Evolutionary conservation across 2,329 filamentous ascomycete genomes (phyloP), one percentile per base, ranked within the genome.

Genomic region (Lanzia echinophila): DNA sequence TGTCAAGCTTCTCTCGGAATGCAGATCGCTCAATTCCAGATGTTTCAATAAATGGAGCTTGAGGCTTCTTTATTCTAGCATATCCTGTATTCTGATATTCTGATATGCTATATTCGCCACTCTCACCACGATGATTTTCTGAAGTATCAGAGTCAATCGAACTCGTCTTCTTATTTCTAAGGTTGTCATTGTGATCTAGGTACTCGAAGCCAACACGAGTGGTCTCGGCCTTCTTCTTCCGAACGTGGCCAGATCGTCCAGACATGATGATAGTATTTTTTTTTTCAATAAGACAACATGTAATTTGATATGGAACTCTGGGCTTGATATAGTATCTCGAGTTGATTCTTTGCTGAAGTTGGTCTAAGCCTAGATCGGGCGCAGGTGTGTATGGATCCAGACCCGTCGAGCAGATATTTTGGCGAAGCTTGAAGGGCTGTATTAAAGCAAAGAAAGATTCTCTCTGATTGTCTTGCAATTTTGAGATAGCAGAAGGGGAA

Each of bases 221-320:
- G 36, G 72, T 70, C 51, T 79, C 73, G 0, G 73, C 77, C 57
- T 77, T 79, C 68, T 79, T 79, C 64, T 80, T 80, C 62, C 78
- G 76, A 62, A 78, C 78, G 58, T 78, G 73, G 28, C 78, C 78
- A 65, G 78, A 80, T 47, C 78, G 71, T 57, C 77, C 78, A 5
- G 78, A 81, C 78, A 81, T 81, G 59, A 24, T 64, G 39, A 19
- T 1, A 10, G 17, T 41, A 20, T 8, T 22, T 15, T 17, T 41
- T 10, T 2, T 8, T n/a, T 22, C 19, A 41, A 41, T 22, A 12
- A 19, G 8, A 10, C 17, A 41, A 41, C 38, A 41, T 41, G 17
- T 11, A 20, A 19, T 4, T 41, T 10, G 38, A 10, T 11, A 8
- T 22, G 17, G 10, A 20, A 12, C 20, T 22, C 38, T 19, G 17